Base-by-base conservation (phyloP, 345 rosid species). In the Pugionium dolabratum region DNA sequence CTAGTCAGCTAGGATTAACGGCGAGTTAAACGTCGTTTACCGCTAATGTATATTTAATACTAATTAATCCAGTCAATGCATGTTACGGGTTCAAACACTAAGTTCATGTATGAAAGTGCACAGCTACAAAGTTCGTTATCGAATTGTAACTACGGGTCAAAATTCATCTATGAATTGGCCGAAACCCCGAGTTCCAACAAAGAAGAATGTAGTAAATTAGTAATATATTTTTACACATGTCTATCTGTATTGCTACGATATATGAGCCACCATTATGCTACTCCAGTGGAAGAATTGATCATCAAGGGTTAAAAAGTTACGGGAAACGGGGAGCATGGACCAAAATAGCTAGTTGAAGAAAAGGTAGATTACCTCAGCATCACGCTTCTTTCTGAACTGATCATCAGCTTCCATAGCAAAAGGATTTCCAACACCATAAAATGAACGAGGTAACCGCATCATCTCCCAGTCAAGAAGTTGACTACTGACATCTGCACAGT, bases 391-490 rank as follows among this genome's bases (percentile, higher is more conserved):
- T 60, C 96, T 79, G 68, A 86, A 82, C 66, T 87, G 93, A 69
- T 95, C 96, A 78, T 95, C 94, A 70, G 88, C 83, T 76, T 89
- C 99, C 61, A 65, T 78, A 27, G 88, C 86, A 82, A 89, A 95
- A 70, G 95, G 95, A 82, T 89, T 91, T 47, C 94, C 96, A 67
- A 87, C 78, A 2, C 99, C 99, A 71, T 87, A 88, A 28, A 81
- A 69, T 45, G 90, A 85, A 34, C 90, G 92, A 61, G 79, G 86
- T 64, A 89, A 71, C 64, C 97, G 92, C 86, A 84, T 83, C 95
- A 85, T 84, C 43, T 95, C 96, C 97, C 99, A 95, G 79, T 95
- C 96, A 81, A 81, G 91, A 58, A 95, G 66, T 55, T 85, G 91
- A 71, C 76, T 86, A 60, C 85, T 86, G 30, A 83, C 84, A 82